phyloP scores from a whole-genome alignment of 306 rosid species.

The Canavalia ensiformis region DNA sequence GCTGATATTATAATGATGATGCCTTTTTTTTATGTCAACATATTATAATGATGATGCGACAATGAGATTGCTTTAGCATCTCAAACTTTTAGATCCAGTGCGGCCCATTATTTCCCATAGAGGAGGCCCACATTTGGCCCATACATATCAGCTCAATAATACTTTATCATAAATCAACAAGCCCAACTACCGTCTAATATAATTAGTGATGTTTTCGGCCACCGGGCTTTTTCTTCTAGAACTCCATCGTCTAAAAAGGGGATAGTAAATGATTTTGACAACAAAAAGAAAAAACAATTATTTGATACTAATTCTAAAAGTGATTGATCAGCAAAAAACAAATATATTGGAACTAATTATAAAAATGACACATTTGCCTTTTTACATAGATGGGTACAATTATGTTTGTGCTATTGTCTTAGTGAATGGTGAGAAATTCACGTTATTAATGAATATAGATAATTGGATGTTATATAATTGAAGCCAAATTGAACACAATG shows the following conservation, averaged over 20 bases:
- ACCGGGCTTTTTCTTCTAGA: too few relatives aligned
- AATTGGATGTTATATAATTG: neutral
- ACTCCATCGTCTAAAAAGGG: too few relatives aligned
- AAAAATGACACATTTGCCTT: too few relatives aligned
- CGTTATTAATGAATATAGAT: neutral
- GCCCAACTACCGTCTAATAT: neutral
- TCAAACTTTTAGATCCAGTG: constrained; percentile 2
- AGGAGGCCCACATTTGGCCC: constrained; percentile 16
- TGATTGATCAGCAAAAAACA: too few relatives aligned
- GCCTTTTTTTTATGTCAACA: neutral
- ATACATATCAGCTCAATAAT: neutral
- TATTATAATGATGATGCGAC: constrained; percentile 36
- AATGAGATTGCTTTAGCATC: constrained; percentile 34
- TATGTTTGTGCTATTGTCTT: too few relatives aligned
- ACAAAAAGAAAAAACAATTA: too few relatives aligned
- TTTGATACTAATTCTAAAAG: too few relatives aligned
- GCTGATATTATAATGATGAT: constrained; percentile 44
- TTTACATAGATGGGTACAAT: too few relatives aligned
- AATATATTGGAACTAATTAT: too few relatives aligned
- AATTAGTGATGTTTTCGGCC: too few relatives aligned
- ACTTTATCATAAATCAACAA: neutral
- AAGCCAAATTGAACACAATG: neutral
- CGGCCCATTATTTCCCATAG: neutral
- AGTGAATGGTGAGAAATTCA: neutral
- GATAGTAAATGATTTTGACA: neutral